Base-by-base conservation (phyloP, 2,329 filamentous ascomycete species). In the Aureobasidium sp. region DNA sequence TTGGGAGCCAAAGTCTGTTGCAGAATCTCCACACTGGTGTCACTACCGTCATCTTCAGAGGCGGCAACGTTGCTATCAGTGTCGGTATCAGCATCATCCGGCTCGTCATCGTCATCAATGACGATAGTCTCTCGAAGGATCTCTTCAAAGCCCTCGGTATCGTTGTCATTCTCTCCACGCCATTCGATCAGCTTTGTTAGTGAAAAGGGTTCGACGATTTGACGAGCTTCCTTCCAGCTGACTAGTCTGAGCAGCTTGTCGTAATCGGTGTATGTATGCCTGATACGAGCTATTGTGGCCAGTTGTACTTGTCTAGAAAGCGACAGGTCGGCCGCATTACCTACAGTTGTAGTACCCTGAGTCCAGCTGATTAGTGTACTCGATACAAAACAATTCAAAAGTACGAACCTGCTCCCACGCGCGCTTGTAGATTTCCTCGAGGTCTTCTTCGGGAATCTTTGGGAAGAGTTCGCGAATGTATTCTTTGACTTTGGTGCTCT, bases 111-210 rank as follows among this genome's bases (percentile, higher is more conserved):
- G 67, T 84, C 82, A 57, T 83, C 82, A 60, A 86, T 80, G 57
- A 85, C 79, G 65, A 86, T 84, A 61, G 84, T 80, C 69, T 86
- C 84, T 53, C 81, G 79, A 57, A 86, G 82, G 31, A 84, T 80
- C 65, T 85, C 82, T 67, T 85, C 82, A 23, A 85, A 73, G 57
- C 81, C 81, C 45, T 75, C 74, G 54, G 74, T 74, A 29, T 75
- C 68, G 68, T 79, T 73, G 69, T 81, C 79, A 66, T 81, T 77
- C 68, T 85, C 81, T 49, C 83, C 84, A 61, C 83, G 77, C 84
- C 84, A 87, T 68, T 83, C 78, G 57, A 83, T 78, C 46, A 87
- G 72, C 67, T 81, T 83, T 23, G 78, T 75, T 23, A 86, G 71
- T 49, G 78, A 81, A 5, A 74, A 72, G 55, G 79, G 77, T 69